Percentiles rank a stretch among this genome's conserved stretches.
phyloP scores from a whole-genome alignment of 257 asterid genomes.

The Mitragyna speciosa region DNA sequence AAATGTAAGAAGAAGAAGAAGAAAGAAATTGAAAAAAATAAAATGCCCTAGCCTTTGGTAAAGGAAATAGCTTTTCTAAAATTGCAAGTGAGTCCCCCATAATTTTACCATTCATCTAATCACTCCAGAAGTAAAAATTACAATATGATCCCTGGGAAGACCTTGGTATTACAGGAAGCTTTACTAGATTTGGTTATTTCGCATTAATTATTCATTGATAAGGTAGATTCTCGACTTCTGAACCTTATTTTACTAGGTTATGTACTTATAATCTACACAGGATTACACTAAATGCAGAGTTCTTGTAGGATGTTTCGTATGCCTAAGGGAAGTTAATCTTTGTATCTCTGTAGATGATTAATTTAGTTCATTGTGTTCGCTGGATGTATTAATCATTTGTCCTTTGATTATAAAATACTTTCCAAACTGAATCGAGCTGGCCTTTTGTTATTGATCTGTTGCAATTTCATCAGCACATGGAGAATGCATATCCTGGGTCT shows the following conservation, averaged over 20 bases:
- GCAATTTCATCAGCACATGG: conserved; percentile 75
- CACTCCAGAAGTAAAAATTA: too few relatives aligned
- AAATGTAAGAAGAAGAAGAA: too few relatives aligned
- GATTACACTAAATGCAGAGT: neutral
- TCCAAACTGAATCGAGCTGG: conserved; percentile 6
- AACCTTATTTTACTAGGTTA: neutral
- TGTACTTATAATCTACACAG: neutral
- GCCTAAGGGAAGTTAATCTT: neutral
- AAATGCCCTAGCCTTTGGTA: too few relatives aligned
- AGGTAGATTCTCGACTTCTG: neutral
- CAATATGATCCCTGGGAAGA: too few relatives aligned
- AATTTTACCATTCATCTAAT: too few relatives aligned
- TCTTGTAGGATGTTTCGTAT: neutral
- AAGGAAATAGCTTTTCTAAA: too few relatives aligned
- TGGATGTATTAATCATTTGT: conserved; percentile 1
- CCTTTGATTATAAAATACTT: neutral
- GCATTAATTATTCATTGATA: too few relatives aligned
- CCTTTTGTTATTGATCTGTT: conserved; percentile 22
- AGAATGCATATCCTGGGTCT: conserved; percentile 88
- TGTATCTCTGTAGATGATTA: too few relatives aligned
- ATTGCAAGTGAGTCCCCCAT: too few relatives aligned
- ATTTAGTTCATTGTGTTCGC: neutral
- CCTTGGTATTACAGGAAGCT: too few relatives aligned
- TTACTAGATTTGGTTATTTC: too few relatives aligned
- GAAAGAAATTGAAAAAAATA: too few relatives aligned